Evolutionary conservation across 495 filamentous ascomycete genomes (phyloP), one percentile per base, ranked within the genome.

Genomic region (Cercophora scortea): DNA sequence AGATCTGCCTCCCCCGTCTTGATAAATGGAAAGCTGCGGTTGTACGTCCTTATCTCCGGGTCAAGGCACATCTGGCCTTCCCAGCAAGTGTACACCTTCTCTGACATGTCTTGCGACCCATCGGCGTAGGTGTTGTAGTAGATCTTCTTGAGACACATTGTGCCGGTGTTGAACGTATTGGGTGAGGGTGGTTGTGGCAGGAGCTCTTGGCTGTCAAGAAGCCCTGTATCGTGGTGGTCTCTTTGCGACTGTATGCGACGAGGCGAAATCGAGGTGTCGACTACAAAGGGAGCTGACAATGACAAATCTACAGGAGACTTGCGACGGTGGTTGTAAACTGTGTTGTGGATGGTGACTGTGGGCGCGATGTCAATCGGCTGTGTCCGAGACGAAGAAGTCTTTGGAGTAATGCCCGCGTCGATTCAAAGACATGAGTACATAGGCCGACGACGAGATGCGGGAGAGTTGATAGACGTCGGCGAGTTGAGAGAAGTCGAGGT

Each of bases 361-460:
- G 47, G 35, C 18, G 42, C 39, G 54, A 45, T 58, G 58, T 74
- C 68, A 71, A 61, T 70, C 70, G 54, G 71, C 66, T 52, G 71
- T 70, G 60, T 71, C 71, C 60, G 61, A 66, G 62, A 68, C 63
- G 56, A 62, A 64, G 60, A 33, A 60, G 59, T 66, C 53, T 44
- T 61, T 63, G 54, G 57, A 50, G 56, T 59, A 56, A 64, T 53
- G 59, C 57, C 55, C 38, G 59, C 60, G 52, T 61, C 55, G 58
- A 54, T 51, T 68, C 66, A 73, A 61, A 67, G 71, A 73, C 67
- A 72, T 71, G 68, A 57, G 69, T 62, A 65, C 66, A 70, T 70
- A 40, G 52, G 47, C 38, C n/a, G 19, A 35, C 9, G 50, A 52
- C 47, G 35, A 16, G 42, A 32, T 15, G 39, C 45, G 50, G 41